A percentile compares a stretch with the other conserved stretches of the same genome.
phyloP scores from a whole-genome alignment of 495 filamentous ascomycete species.

The Cercophora sp. region DNA sequence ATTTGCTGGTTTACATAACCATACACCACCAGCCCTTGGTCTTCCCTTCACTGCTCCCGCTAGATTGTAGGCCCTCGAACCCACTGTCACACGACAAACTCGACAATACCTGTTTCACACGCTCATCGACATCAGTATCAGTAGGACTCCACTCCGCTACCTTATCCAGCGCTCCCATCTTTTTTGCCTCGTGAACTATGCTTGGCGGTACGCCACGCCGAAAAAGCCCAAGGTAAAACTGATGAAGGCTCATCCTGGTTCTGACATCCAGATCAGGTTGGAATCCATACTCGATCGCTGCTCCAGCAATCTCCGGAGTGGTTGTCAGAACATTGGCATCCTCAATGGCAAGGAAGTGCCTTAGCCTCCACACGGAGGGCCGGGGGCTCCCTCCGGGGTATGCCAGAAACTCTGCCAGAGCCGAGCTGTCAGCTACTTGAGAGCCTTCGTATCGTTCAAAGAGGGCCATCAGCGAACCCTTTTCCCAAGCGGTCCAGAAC shows the following conservation, averaged over 20 bases:
- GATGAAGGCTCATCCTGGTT: not conserved
- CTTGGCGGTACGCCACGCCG: not conserved
- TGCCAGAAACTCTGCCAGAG: not conserved
- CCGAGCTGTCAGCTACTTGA: not conserved
- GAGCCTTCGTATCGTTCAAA: slow-evolving; percentile 1
- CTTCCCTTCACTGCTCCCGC: no score
- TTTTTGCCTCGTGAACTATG: no score
- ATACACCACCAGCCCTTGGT: no score
- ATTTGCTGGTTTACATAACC: no score
- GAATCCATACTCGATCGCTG: slow-evolving; percentile 5
- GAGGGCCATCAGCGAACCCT: not conserved
- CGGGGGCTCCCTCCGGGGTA: not conserved
- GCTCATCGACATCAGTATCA: no score
- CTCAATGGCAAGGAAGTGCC: slow-evolving; percentile 7
- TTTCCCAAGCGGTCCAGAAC: slow-evolving; percentile 6
- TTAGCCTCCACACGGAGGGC: not conserved
- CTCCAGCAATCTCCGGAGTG: not conserved
- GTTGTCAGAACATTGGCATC: not conserved
- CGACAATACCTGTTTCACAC: no score
- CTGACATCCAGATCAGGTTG: not conserved
- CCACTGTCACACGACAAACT: no score
- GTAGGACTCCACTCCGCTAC: no score
- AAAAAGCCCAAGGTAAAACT: not conserved
- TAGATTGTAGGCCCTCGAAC: no score
- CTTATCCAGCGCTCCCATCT: no score